Percentiles rank a stretch among this genome's conserved stretches.
Conservation (phyloP, 225 moss, liverwort and hornwort genomes). For the Pseudoscleropodium purum region DNA sequence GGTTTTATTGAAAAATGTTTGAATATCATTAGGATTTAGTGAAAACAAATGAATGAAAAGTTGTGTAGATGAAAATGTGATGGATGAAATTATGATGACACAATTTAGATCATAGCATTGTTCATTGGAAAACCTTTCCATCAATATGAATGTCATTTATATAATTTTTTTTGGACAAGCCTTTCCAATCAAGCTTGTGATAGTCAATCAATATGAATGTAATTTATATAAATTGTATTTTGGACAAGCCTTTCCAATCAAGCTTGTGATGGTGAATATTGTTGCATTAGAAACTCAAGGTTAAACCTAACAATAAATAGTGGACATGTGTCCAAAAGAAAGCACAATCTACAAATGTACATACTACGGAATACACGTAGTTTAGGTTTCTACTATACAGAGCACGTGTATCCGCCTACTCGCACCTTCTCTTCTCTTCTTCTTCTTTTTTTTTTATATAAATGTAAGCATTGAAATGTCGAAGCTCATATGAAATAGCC, state of each 20-base stretch:
- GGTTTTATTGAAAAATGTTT: background rate
- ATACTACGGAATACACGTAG: background rate
- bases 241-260: background rate
- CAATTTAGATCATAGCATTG: background rate
- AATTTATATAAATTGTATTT: background rate
- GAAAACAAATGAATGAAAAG: background rate
- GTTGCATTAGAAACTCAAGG: background rate
- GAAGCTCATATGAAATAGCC: background rate
- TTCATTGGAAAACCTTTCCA: background rate
- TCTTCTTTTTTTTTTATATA: background rate
- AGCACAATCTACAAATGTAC: background rate
- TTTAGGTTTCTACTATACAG: background rate
- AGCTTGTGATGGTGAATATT: background rate
- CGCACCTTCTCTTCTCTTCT: background rate
- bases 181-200: background rate
- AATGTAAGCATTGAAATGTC: background rate
- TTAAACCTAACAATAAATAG: background rate
- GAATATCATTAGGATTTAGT: no score
- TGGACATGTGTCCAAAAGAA: background rate
- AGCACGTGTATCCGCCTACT: background rate
- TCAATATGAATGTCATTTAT: background rate
- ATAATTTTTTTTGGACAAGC: no score
- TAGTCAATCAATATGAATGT: background rate
- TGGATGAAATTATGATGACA: background rate
- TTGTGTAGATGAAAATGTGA: accelerated